Evolutionary conservation across 78 protist genomes (phyloP).

Genomic region (Isochrysis galbana): DNA sequence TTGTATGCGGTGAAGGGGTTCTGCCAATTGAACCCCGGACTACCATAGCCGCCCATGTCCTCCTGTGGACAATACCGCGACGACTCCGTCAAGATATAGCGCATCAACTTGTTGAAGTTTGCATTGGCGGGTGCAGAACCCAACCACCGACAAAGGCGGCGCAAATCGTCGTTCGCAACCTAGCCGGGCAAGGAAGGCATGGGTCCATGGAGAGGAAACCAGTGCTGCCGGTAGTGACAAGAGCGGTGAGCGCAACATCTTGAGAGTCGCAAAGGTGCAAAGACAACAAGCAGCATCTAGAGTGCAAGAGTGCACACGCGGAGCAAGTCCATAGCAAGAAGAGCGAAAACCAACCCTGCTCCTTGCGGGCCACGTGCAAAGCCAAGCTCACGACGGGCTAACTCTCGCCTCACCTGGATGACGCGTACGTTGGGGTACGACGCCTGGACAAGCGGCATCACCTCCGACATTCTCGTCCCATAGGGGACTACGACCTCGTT

Average conservation of each 20-base stretch:
- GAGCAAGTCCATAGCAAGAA: no score
- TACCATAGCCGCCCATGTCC: background rate
- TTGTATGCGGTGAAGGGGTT: constrained; percentile 16
- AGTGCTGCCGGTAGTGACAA: no score
- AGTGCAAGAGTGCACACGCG: no score
- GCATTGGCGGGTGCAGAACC: background rate
- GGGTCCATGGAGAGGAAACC: no score
- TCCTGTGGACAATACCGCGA: background rate
- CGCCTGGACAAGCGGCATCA: background rate
- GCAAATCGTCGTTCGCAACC: background rate
- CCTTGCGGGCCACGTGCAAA: no score
- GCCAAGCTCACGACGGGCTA: no score
- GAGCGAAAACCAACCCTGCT: no score
- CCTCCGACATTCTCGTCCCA: background rate
- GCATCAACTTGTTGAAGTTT: background rate
- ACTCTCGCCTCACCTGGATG: no score
- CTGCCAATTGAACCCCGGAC: background rate
- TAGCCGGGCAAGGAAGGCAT: no score
- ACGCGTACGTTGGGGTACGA: background rate
- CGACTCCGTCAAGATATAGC: background rate
- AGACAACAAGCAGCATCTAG: no score
- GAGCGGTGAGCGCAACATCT: no score
- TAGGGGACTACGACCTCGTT: background rate
- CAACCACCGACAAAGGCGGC: background rate
- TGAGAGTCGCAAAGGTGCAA: no score